Conservation (phyloP, 192 early-diverging fungal genomes). For the Chytriomyces sp. region DNA sequence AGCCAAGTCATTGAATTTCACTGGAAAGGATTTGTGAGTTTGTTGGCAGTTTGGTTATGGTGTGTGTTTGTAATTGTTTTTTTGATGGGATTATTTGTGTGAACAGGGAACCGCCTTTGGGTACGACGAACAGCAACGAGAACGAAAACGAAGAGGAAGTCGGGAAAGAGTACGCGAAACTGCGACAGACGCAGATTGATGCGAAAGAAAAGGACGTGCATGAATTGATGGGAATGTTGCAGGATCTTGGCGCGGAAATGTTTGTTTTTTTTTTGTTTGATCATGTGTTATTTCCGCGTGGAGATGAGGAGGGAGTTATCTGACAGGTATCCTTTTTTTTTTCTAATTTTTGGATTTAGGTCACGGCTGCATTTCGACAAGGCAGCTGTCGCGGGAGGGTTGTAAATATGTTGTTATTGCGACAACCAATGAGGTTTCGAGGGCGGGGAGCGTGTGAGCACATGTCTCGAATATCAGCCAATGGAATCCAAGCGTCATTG, state of each 20-base stretch:
- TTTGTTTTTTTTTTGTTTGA: neutral
- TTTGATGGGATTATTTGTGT: too few relatives aligned
- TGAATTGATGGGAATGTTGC: conserved; percentile 11
- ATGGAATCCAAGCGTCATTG: neutral
- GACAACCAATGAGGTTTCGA: neutral
- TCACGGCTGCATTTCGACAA: conserved; percentile 9
- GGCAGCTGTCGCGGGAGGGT: neutral
- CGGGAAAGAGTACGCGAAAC: neutral
- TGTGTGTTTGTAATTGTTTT: too few relatives aligned
- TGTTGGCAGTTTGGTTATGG: neutral
- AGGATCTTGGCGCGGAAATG: conserved; percentile 22
- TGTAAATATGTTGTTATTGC: neutral
- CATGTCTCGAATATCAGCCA: neutral
- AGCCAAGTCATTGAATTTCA: neutral
- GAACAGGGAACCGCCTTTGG: too few relatives aligned
- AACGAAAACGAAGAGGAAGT: neutral
- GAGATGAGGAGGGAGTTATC: too few relatives aligned
- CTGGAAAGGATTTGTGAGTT: conserved; percentile 19
- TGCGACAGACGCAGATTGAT: conserved; percentile 2
- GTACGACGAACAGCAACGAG: neutral
- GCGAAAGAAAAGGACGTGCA: conserved; percentile 19
- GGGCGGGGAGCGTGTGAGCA: neutral
- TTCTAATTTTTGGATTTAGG: neutral
- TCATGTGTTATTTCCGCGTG: neutral
- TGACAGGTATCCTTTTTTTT: neutral